Conservation (phyloP, 106 monocot species). For the Dioscorea alata region DNA sequence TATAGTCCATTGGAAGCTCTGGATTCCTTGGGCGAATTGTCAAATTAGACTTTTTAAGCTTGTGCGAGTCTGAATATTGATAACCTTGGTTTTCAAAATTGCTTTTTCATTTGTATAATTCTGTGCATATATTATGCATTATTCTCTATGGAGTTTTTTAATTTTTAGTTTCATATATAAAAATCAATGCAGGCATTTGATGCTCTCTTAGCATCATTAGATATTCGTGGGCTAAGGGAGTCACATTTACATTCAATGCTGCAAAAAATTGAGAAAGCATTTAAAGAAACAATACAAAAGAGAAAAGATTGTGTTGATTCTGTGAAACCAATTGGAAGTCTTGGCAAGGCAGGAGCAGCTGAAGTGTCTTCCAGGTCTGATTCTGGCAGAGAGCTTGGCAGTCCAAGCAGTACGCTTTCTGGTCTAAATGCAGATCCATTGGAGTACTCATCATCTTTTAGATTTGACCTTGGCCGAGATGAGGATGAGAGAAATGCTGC, state of each 20-base stretch:
- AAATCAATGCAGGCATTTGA: slow-evolving; percentile 67
- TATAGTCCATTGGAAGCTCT: too few species aligned
- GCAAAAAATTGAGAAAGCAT: slow-evolving; percentile 69
- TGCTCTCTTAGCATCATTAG: slow-evolving; percentile 63
- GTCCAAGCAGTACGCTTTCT: slow-evolving; percentile 48
- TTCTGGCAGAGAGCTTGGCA: slow-evolving; percentile 32
- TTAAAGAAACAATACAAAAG: slow-evolving; percentile 68
- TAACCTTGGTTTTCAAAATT: too few species aligned
- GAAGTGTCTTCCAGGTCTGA: slow-evolving; percentile 39
- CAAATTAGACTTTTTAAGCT: too few species aligned
- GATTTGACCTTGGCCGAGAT: slow-evolving; percentile 60
- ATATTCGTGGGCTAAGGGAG: slow-evolving; percentile 90
- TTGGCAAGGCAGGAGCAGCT: slow-evolving; percentile 20
- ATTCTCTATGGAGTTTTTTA: too few species aligned
- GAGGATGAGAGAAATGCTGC: slow-evolving; percentile 49
- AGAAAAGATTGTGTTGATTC: slow-evolving; percentile 9
- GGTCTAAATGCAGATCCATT: slow-evolving; percentile 30
- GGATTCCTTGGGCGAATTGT: too few species aligned
- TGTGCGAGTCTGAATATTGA: too few species aligned
- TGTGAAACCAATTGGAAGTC: slow-evolving; percentile 2
- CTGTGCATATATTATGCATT: too few species aligned
- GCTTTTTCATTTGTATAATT: too few species aligned
- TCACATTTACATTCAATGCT: slow-evolving; percentile 94
- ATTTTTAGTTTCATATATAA: too few species aligned
- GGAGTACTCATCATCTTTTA: slow-evolving; percentile 57